These are phyloP conservation scores for Candida pini DNA, from an alignment of 805 yeast species.

Conservation along the genomic window DNA sequence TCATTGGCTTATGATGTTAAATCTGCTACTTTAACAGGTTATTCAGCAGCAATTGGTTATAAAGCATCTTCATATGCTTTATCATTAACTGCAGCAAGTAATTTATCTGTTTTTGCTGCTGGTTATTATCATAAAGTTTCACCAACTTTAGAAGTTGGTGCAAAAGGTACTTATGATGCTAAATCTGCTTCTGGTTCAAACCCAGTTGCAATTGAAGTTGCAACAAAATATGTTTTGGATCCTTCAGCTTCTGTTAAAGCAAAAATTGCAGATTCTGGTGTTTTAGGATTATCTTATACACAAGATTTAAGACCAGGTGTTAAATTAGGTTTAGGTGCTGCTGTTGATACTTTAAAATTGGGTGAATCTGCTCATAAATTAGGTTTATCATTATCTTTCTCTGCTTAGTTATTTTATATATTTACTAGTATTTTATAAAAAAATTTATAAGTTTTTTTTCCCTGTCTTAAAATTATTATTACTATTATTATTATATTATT, in stretches of 20 bases:
- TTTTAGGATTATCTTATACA: slow-evolving; percentile 88
- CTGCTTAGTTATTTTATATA: slow-evolving; percentile 53
- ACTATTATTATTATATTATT: no score
- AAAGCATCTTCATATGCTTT: slow-evolving; percentile 81
- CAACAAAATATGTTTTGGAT: slow-evolving; percentile 92
- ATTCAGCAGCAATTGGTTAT: slow-evolving; percentile 93
- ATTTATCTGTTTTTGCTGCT: slow-evolving; percentile 85
- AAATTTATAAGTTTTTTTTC: no score
- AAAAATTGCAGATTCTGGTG: slow-evolving; percentile 93
- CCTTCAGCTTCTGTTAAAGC: slow-evolving; percentile 88
- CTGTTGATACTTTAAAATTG: slow-evolving; percentile 91
- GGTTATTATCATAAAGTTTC: slow-evolving; percentile 96
- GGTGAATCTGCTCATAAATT: slow-evolving; percentile 97
- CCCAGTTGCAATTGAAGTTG: slow-evolving; percentile 90
- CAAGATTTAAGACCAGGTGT: slow-evolving; percentile 96
- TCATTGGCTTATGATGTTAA: slow-evolving; percentile 95
- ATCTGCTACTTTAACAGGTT: slow-evolving; percentile 87
- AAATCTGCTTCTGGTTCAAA: slow-evolving; percentile 62
- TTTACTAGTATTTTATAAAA: no score
- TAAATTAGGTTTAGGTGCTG: slow-evolving; percentile 93
- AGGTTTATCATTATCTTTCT: slow-evolving; percentile 90
- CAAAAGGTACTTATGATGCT: slow-evolving; percentile 94
- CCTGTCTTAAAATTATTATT: no score
- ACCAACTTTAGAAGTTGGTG: slow-evolving; percentile 92
- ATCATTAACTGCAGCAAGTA: slow-evolving; percentile 78